Conservation (phyloP, 371 early-diverging fungal genomes). For the Lichtheimia corymbifera region DNA sequence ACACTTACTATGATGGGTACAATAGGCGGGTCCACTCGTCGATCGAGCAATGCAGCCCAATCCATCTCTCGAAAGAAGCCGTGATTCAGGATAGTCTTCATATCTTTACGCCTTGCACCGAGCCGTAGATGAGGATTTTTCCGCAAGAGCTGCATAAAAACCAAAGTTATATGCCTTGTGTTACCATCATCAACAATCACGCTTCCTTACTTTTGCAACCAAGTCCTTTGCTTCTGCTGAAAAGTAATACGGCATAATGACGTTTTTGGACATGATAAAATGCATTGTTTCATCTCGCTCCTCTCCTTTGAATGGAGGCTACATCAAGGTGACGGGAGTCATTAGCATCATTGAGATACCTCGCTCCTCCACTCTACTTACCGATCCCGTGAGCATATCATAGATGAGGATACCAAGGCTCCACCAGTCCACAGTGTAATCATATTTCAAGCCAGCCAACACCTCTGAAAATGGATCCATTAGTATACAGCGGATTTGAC, state of each 20-base stretch:
- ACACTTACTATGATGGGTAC: slow-evolving; percentile 68
- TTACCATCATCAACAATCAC: background rate
- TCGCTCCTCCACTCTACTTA: slow-evolving; percentile 21
- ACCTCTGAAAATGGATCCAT: slow-evolving; percentile 54
- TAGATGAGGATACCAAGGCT: slow-evolving; percentile 88
- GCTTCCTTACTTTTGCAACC: slow-evolving; percentile 36
- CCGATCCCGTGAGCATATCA: slow-evolving; percentile 84
- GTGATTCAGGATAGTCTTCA: slow-evolving; percentile 82
- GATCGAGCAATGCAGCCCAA: slow-evolving; percentile 70
- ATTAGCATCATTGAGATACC: background rate
- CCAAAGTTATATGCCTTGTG: background rate
- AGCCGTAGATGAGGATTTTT: slow-evolving; percentile 74
- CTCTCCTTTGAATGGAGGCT: slow-evolving; percentile 78
- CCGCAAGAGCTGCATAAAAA: slow-evolving; percentile 57
- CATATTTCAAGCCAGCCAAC: slow-evolving; percentile 81
- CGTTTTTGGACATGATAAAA: slow-evolving; percentile 74
- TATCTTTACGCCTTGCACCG: slow-evolving; percentile 67
- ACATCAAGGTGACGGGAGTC: background rate
- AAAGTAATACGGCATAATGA: slow-evolving; percentile 73
- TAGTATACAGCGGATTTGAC: no score
- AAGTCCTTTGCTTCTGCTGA: slow-evolving; percentile 67
- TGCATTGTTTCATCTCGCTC: slow-evolving; percentile 80
- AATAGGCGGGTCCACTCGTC: slow-evolving; percentile 75
- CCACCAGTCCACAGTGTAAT: slow-evolving; percentile 94
- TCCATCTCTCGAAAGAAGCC: slow-evolving; percentile 87